Percentiles rank a stretch among this genome's conserved stretches.
phyloP scores from a whole-genome alignment of 202 grass and related monocot genomes.

The Setaria viridis region DNA sequence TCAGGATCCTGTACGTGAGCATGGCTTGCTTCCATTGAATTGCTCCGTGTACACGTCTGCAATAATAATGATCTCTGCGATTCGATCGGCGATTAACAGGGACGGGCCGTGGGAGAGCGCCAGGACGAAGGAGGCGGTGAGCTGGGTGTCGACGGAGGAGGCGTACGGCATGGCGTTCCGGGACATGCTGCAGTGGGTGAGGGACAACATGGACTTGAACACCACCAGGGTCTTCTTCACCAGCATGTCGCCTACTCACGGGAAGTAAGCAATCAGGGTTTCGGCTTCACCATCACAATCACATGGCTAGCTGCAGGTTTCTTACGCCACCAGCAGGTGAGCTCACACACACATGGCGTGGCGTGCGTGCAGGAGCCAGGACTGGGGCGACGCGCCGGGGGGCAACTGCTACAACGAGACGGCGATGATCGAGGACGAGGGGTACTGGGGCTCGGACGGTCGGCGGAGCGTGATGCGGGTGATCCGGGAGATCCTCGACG shows the following conservation, averaged over 20 bases:
- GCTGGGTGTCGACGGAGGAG: conserved; percentile 65
- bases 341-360: no score
- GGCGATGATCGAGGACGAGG: conserved; percentile 59
- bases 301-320: not conserved
- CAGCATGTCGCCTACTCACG: conserved; percentile 79
- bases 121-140: not conserved
- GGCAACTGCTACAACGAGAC: conserved; percentile 88
- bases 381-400: conserved; percentile 64
- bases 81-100: no score
- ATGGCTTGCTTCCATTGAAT: no score
- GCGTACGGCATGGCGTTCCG: conserved; percentile 67
- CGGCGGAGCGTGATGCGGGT: conserved; percentile 72
- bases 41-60: no score
- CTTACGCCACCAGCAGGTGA: not conserved
- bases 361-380: conserved; percentile 59
- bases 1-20: conserved; percentile 61
- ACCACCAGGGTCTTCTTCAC: conserved; percentile 79
- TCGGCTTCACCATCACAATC: no score
- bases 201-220: conserved; percentile 69
- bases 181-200: conserved; percentile 72
- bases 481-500: conserved; percentile 53
- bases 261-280: conserved; percentile 43
- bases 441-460: conserved; percentile 80
- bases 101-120: conserved; percentile 45
- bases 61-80: no score